These are phyloP conservation scores for Elaeagnus macrophylla DNA, from an alignment of 306 rosid genomes.

Conservation along the genomic window DNA sequence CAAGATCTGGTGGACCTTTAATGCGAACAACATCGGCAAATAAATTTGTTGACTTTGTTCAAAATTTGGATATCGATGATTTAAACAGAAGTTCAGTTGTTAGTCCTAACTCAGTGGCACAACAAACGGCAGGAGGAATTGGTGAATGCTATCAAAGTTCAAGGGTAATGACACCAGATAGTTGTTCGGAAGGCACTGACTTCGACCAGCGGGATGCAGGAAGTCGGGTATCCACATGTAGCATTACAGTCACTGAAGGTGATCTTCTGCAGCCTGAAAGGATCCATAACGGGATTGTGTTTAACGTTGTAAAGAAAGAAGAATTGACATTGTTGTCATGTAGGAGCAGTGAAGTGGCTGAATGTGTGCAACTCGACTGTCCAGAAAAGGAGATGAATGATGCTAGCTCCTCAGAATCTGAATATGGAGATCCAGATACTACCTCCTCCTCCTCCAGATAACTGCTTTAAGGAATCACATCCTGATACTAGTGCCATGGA, in stretches of 20 bases:
- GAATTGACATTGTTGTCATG: conserved; percentile 38
- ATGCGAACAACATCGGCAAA: conserved; percentile 86
- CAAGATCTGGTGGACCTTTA: conserved; percentile 89
- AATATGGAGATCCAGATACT: conserved; percentile 37
- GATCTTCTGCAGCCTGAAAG: conserved; percentile 91
- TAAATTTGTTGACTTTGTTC: conserved; percentile 66
- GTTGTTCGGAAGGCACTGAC: conserved; percentile 44
- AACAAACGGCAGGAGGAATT: conserved; percentile 29
- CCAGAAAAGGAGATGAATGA: conserved; percentile 58
- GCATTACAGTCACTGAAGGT: conserved; percentile 65
- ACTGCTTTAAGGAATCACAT: conserved; percentile 10
- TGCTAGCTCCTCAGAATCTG: conserved; percentile 45
- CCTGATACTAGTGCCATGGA: conserved; percentile 1
- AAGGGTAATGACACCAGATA: conserved; percentile 41
- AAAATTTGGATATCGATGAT: conserved; percentile 63
- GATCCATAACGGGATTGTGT: conserved; percentile 66
- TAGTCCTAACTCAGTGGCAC: conserved; percentile 28
- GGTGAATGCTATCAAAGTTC: conserved; percentile 37
- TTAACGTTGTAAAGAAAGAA: conserved; percentile 85
- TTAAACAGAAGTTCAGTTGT: conserved; percentile 30
- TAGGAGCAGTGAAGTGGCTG: conserved; percentile 53
- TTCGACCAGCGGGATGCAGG: conserved; percentile 41
- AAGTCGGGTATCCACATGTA: conserved; percentile 37
- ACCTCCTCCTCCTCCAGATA: conserved; percentile 12
- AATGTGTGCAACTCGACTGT: conserved; percentile 58